These are phyloP conservation scores for Cytospora mali DNA, from an alignment of 2,329 filamentous ascomycete genomes.

Conservation along the genomic window DNA sequence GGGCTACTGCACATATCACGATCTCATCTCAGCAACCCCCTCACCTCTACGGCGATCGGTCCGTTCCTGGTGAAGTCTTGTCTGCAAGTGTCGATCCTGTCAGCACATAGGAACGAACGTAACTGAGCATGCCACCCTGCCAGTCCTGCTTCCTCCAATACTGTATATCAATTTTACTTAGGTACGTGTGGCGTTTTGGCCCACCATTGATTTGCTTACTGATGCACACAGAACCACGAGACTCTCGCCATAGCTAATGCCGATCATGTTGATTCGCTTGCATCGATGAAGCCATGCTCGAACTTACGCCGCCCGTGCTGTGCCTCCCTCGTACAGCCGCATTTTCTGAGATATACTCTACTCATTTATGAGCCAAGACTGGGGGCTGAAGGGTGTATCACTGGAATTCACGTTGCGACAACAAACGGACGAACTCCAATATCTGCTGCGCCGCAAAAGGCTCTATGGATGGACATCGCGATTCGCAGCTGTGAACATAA, in stretches of 20 bases:
- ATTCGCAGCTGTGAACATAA: not conserved
- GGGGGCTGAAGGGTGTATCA: not conserved
- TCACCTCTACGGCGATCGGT: not conserved
- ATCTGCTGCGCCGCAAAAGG: not conserved
- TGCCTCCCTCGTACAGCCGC: not conserved
- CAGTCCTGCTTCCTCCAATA: too few relatives aligned
- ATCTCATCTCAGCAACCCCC: constrained; percentile 9
- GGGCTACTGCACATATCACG: not conserved
- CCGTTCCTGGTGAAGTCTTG: not conserved
- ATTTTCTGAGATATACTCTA: not conserved
- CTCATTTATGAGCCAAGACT: not conserved
- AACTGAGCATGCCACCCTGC: not conserved
- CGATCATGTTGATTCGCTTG: not conserved
- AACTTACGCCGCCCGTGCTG: not conserved
- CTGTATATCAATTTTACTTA: too few relatives aligned
- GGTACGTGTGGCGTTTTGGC: too few relatives aligned
- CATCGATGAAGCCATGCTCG: not conserved
- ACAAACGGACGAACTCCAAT: not conserved
- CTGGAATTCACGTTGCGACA: not conserved
- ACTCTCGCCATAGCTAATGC: not conserved
- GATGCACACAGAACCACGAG: not conserved
- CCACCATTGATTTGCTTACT: not conserved
- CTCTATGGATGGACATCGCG: not conserved
- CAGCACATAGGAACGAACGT: not conserved
- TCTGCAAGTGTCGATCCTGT: not conserved